Evolutionary conservation across 208 protist species (phyloP), one percentile per base, ranked within the genome.

Genomic region (Leptomonas pyrrhocoris): DNA sequence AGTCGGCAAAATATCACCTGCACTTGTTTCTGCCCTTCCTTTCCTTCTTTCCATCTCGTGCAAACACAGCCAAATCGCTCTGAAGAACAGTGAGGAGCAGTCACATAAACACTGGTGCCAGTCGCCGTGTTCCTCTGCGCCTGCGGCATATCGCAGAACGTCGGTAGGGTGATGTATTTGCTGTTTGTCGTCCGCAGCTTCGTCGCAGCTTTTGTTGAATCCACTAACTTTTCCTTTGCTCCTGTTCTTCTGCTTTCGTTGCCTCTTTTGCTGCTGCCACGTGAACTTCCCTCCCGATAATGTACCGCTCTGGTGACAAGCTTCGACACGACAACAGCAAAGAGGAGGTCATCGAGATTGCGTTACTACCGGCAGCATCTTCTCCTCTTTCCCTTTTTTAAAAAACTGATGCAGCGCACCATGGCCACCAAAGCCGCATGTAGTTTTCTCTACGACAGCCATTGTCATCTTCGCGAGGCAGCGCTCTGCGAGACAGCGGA

Each of bases 371-470:
- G 34, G 34, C 34, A 9, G 34, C 34, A 38, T 38, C 34, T 38
- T 9, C 7, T 9, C 34, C 34, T 3, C 9, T 38, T 9, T 38
- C 9, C 34, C 9, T 38, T 9, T n/a, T n/a, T n/a, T n/a, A n/a
- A n/a, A n/a, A n/a, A 38, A 9, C 34, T 9, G 18, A 53, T 65
- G 60, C 31, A 55, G 0, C 46, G 43, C 6, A 27, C 46, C 8
- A 27, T 55, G 27, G 45, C 30, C 12, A 25, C 60, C 15, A 65
- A 42, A n/a, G 31, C 50, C 7, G 31, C 31, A 30, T 34, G 40
- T 21, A 36, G 19, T 18, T 23, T 59, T 50, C 63, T 77, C 19
- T 54, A 66, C 57, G 71, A 77, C 42, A 77, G 71, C 16, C 71
- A 77, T 38, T 60, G 71, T 16, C 71, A 71, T 42, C 45, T 77